Evolutionary conservation across 805 yeast species (phyloP), one percentile per base, ranked within the genome.

Genomic region (Cyberlindnera maritima): DNA sequence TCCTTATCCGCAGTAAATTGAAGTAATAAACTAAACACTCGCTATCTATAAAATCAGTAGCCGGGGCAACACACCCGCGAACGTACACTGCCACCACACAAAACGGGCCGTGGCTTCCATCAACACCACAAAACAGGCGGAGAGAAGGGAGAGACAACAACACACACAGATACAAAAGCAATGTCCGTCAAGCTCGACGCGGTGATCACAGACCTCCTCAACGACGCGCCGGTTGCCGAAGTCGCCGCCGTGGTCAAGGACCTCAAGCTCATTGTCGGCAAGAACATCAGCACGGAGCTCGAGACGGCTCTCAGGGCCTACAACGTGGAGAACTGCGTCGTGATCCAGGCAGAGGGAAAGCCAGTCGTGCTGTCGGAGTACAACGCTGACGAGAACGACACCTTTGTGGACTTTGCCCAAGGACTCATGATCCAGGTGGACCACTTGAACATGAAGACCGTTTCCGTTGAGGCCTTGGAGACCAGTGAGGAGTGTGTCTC

Each of bases 391-490:
- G 50, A 54, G 14, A 82, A 80, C 57, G 74, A 67, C 53, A 58
- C 57, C 23, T 83, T 74, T 54, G 68, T 74, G 53, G 95, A 87
- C 58, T 76, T 74, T 26, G 65, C 65, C 1, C 66, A 64, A 25
- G 71, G 74, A 21, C 61, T 74, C 43, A 62, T 70, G 35, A 83
- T 85, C 62, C 78, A 79, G 46, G 79, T 85, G 39, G 87, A 86
- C 60, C 77, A 82, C 51, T 60, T 71, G 10, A 63, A 68, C 6
- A 69, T 69, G 46, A 66, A 60, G 43, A 81, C 77, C 14, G 70
- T 77, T 37, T 86, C 81, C 53, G 41, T 41, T n/a, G 88, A 81
- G 51, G 57, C 65, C 1, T 68, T 62, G 43, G 64, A 57, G 11
- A 53, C 54, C 9, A 51, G 53, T 38, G 54, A 46, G 3, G 50